Conservation (phyloP, 495 filamentous ascomycete species). For the Daldinia decipiens region DNA sequence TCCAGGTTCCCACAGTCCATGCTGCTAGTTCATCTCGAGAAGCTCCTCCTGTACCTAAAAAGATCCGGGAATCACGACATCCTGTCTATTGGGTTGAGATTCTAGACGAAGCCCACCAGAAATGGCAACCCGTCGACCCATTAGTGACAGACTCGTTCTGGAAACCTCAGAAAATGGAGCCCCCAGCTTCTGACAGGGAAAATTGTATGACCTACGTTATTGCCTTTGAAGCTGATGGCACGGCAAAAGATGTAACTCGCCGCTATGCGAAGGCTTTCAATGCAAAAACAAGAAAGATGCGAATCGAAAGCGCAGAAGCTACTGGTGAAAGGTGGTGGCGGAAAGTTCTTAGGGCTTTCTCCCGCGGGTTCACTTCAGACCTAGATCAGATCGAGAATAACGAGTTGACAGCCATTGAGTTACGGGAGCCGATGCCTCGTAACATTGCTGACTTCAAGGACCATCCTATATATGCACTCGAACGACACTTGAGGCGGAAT, state of each 20-base stretch:
- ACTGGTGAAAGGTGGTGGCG: conserved; percentile 80
- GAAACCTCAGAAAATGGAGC: conserved; percentile 78
- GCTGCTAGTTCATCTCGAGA: conserved; percentile 40
- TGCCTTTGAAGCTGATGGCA: conserved; percentile 80
- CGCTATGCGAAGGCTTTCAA: conserved; percentile 85
- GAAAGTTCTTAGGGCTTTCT: conserved; percentile 68
- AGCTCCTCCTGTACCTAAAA: conserved; percentile 47
- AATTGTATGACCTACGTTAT: conserved; percentile 86
- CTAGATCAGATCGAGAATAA: conserved; percentile 83
- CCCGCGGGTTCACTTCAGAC: conserved; percentile 64
- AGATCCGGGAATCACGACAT: conserved; percentile 70
- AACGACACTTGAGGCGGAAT: conserved; percentile 84
- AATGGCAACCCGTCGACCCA: conserved; percentile 91
- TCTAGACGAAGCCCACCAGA: conserved; percentile 82
- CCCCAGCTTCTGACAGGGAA: conserved; percentile 74
- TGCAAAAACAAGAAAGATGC: conserved; percentile 80
- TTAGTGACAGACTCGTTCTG: conserved; percentile 79
- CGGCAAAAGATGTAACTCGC: conserved; percentile 80
- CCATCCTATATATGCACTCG: conserved; percentile 89
- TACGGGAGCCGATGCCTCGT: conserved; percentile 85
- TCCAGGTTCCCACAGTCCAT: conserved; percentile 46
- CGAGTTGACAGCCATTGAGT: conserved; percentile 75
- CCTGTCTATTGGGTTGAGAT: conserved; percentile 96
- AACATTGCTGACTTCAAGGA: conserved; percentile 93
- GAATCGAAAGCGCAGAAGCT: conserved; percentile 72